Evolutionary conservation across 106 monocot genomes (phyloP), one percentile per base, ranked within the genome.

Genomic region (Acanthochlamys bracteata): DNA sequence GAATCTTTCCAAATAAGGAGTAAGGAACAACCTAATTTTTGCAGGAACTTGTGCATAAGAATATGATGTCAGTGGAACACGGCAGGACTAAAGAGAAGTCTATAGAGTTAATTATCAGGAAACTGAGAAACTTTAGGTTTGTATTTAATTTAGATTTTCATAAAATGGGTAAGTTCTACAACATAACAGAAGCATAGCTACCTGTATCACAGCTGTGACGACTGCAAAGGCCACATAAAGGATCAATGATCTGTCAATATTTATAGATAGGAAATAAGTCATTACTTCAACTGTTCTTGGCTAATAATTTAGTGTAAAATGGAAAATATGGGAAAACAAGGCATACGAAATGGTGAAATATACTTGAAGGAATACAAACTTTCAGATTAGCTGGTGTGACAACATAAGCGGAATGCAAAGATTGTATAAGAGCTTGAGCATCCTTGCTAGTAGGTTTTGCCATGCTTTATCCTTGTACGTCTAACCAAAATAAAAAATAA

Each of bases 311-410:
- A 54, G 19, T 19, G 6, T 6, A 54, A 10, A 10, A 16, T 16
- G 6, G n/a, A 16, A 19, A n/a, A 11, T 19, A 54, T 19, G 4
- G n/a, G 16, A 10, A 19, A 16, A 6, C 53, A 17, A 54, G 7
- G 7, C 11, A 11, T 16, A 8, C n/a, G 6, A 54, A 17, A 55
- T 3, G 4, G n/a, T 15, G 55, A 20, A 3, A 55, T 20, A 51
- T 51, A 19, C n/a, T 55, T 10, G 55, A 55, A 3, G 55, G 4
- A 10, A 57, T 52, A 39, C 23, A 53, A 66, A 96, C 90, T 72
- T 96, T 96, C 46, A 87, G 87, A 74, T 76, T 90, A 11, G 80
- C 83, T 39, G 95, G 90, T 27, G 95, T 96, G 43, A 82, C 79
- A 46, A 82, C 76, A 68, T 96, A 96, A 55, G 95, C 84, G 21